Percentiles rank a stretch among this genome's conserved stretches.
These are phyloP conservation scores for Didymella keratinophila DNA, from an alignment of 2,329 filamentous ascomycete genomes.

Conservation along the genomic window DNA sequence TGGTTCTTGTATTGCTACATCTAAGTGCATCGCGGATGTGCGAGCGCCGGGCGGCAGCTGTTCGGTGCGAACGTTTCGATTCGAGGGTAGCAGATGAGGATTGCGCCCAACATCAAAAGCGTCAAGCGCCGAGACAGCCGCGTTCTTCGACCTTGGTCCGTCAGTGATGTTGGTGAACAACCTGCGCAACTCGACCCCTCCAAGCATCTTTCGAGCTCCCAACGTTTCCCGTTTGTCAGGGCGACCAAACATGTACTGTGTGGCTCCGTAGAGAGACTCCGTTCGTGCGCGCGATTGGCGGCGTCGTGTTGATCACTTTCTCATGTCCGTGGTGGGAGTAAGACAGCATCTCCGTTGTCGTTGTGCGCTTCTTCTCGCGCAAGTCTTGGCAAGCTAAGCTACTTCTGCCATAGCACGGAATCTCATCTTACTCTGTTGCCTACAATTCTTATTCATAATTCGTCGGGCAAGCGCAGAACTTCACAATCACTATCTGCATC, in stretches of 20 bases:
- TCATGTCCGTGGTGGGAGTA: conserved; percentile 22
- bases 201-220: not conserved
- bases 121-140: conserved; percentile 13
- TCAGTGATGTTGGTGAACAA: conserved; percentile 31
- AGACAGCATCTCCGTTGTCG: conserved; percentile 19
- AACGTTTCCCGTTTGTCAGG: not conserved
- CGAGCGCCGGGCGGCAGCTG: conserved; percentile 33
- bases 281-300: not conserved
- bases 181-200: conserved; percentile 1
- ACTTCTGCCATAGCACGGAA: conserved; percentile 7
- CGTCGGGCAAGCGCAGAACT: not conserved
- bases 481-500: not conserved
- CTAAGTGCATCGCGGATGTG: conserved; percentile 34
- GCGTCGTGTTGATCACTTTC: conserved; percentile 3
- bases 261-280: not conserved
- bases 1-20: conserved; percentile 42
- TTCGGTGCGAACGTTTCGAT: conserved; percentile 25
- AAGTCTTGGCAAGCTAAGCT: conserved; percentile 16
- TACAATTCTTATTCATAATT: not conserved
- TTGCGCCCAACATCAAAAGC: conserved; percentile 5
- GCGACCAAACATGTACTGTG: not conserved
- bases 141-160: conserved; percentile 17
- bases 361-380: conserved; percentile 12
- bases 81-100: conserved; percentile 21
- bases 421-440: conserved; percentile 7